Conservation (phyloP, 495 filamentous ascomycete species). For the Penicillium dipodomyicola region DNA sequence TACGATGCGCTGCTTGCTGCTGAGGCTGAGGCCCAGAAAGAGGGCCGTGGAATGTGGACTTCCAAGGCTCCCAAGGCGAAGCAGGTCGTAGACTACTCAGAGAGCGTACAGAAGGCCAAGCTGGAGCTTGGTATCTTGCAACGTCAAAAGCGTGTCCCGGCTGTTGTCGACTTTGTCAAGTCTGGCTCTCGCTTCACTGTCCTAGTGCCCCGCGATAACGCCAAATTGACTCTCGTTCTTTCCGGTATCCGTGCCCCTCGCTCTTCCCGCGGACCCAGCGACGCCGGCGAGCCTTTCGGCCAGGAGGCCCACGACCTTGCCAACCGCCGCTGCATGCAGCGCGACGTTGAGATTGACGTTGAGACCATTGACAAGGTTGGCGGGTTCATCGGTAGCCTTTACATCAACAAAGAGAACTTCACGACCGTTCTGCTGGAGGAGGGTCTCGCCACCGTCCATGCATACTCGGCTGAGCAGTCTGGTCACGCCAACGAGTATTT, state of each 20-base stretch:
- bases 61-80: constrained; percentile 76
- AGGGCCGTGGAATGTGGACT: constrained; percentile 91
- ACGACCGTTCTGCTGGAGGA: constrained; percentile 92
- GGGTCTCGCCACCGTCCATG: constrained; percentile 85
- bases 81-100: constrained; percentile 84
- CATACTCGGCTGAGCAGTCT: constrained; percentile 93
- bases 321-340: constrained; percentile 82
- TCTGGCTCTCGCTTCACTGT: constrained; percentile 92
- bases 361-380: constrained; percentile 94
- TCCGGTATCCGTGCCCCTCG: constrained; percentile 91
- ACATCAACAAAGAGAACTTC: constrained; percentile 93
- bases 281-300: constrained; percentile 89
- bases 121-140: constrained; percentile 81
- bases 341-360: constrained; percentile 95
- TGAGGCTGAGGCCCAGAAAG: constrained; percentile 80
- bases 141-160: constrained; percentile 88
- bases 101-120: constrained; percentile 92
- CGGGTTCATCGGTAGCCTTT: constrained; percentile 94
- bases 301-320: constrained; percentile 91
- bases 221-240: constrained; percentile 92
- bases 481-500: constrained; percentile 84
- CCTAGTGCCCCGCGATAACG: constrained; percentile 86
- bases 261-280: constrained; percentile 74
- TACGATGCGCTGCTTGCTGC: constrained; percentile 91
- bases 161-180: constrained; percentile 95